Base-by-base conservation (phyloP, 176 grass and related monocot genomes). In the Rhynchospora breviuscula region DNA sequence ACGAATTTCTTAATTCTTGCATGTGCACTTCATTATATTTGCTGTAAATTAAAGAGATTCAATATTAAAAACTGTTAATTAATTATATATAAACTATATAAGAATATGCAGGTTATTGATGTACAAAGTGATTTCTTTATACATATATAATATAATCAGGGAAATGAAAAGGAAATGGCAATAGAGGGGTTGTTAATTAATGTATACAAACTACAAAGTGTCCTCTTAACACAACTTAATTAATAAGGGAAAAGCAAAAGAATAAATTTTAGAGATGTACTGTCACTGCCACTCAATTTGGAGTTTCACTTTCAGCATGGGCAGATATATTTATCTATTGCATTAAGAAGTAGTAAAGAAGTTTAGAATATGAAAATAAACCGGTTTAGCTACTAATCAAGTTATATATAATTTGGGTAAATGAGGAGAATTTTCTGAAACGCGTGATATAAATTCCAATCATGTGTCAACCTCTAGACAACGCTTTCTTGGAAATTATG, bases 321-420 rank as follows among this genome's bases (percentile, higher is more conserved):
- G 10, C 49, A 52, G 49, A 52, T 11, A 3, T 52, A 52, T 11
- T 8, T 52, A 3, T 52, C 49, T 40, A 11, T 52, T 52, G 10
- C 49, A 52, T 40, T 8, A 52, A 52, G 10, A 10, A 52, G 49
- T 52, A 52, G 7, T 62, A 10, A 23, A 62, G n/a, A 53, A 51
- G 47, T 53, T 29, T 11, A 56, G 73, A 77, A 53, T 21, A 77
- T 33, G 73, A 77, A 77, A 77, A 77, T 54, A 33, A 17, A 33
- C 47, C 23, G 49, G 46, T 0, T 13, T 54, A 56, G 25, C 73
- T 26, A 56, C 49, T 54, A 31, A 29, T 77, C 14, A 54, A 56
- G 49, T 56, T 56, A 77, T 53, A 56, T 77, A 8, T 70, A 77
- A 57, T 77, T 77, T 6, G 0, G 23, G 73, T 77, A 75, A 77